These are phyloP conservation scores for Stemphylium lycopersici DNA, from an alignment of 2,329 filamentous ascomycete genomes.

Conservation along the genomic window DNA sequence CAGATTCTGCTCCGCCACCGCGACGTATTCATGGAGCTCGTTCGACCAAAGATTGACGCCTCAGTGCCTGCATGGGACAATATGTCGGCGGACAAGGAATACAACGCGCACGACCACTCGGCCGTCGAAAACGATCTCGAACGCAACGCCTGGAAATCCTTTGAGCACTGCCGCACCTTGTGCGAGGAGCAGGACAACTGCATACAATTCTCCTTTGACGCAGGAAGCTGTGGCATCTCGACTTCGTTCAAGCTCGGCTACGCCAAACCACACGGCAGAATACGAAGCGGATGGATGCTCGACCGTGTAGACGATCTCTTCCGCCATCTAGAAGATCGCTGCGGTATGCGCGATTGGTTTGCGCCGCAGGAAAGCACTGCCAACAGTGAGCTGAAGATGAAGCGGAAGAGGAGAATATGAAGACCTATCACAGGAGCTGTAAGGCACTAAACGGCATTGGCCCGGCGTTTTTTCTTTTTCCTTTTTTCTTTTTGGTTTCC, in stretches of 20 bases:
- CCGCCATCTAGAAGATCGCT: slow-evolving; percentile 36
- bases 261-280: slow-evolving; percentile 33
- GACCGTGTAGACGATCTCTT: slow-evolving; percentile 46
- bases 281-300: slow-evolving; percentile 45
- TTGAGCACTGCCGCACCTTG: slow-evolving; percentile 41
- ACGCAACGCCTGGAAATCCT: slow-evolving; percentile 45
- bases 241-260: slow-evolving; percentile 41
- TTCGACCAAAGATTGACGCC: slow-evolving; percentile 37
- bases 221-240: slow-evolving; percentile 40
- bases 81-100: slow-evolving; percentile 44
- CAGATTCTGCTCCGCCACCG: slow-evolving; percentile 45
- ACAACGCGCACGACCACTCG: slow-evolving; percentile 42
- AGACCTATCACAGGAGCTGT: not conserved
- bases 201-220: slow-evolving; percentile 45
- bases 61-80: slow-evolving; percentile 44
- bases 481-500: no score
- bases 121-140: slow-evolving; percentile 29
- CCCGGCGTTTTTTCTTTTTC: slow-evolving; percentile 4
- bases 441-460: not conserved
- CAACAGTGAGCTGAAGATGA: slow-evolving; percentile 23
- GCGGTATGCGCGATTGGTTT: slow-evolving; percentile 45
- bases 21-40: slow-evolving; percentile 45
- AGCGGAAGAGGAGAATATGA: slow-evolving; percentile 14
- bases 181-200: slow-evolving; percentile 44
- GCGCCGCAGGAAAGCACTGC: slow-evolving; percentile 27